phyloP scores from a whole-genome alignment of 345 rosid genomes.

The Arabidopsis thaliana region TAIR10.1 NC_003074.8:1261001-1261500 shows the following conservation, averaged over 20 bases:
- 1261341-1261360: background rate
- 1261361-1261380: background rate
- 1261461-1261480: background rate
- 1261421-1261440: constrained; percentile 12
- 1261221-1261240: background rate
- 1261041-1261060: constrained; percentile 13
- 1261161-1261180: constrained; percentile 28
- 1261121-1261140: constrained; percentile 36
- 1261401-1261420: constrained; percentile 9
- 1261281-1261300: background rate
- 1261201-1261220: background rate
- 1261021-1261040: constrained; percentile 27
- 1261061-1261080: constrained; percentile 27
- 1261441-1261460: background rate
- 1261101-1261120: constrained; percentile 23
- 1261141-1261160: constrained; percentile 30
- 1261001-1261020: constrained; percentile 27
- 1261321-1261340: constrained; percentile 22
- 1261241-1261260: background rate
- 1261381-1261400: background rate
- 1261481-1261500: constrained; percentile 25
- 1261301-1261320: constrained; percentile 1
- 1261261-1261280: constrained; percentile 9
- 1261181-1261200: background rate
- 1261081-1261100: constrained; percentile 30